Evolutionary conservation across 2,329 filamentous ascomycete species (phyloP).

Genomic region (Diplodia intermedia): DNA sequence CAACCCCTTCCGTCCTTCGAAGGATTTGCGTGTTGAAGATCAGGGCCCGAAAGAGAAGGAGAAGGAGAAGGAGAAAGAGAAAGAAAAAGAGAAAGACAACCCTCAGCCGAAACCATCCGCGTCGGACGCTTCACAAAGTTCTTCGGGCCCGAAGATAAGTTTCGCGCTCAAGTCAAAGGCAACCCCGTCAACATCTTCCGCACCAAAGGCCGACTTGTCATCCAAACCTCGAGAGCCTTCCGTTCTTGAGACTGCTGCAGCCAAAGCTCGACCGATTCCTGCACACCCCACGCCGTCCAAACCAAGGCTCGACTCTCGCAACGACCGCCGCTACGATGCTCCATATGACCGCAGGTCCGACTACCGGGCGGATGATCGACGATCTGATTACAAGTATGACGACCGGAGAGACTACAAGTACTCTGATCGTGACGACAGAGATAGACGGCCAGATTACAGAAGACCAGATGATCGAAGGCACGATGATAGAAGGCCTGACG

Average conservation of each 20-base stretch:
- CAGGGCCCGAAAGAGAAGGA: conserved; percentile 59
- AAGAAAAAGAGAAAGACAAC: conserved; percentile 60
- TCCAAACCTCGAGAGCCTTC: conserved; percentile 45
- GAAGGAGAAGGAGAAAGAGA: conserved; percentile 60
- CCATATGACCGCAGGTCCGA: conserved; percentile 42
- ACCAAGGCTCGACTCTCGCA: conserved; percentile 25
- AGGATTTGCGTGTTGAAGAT: conserved; percentile 71
- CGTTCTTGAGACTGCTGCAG: conserved; percentile 47
- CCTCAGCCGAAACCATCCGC: conserved; percentile 63
- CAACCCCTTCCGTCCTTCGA: conserved; percentile 67
- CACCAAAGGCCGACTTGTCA: conserved; percentile 58
- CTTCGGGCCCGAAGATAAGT: conserved; percentile 76
- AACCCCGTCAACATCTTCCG: conserved; percentile 60
- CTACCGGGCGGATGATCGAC: conserved; percentile 43
- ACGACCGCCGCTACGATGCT: conserved; percentile 29
- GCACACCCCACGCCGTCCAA: conserved; percentile 13
- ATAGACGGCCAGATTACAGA: conserved; percentile 33
- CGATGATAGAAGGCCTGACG: conserved; percentile 36
- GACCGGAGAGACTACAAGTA: conserved; percentile 33
- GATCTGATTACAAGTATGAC: conserved; percentile 41
- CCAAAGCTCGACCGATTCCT: conserved; percentile 44
- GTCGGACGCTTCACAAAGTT: conserved; percentile 60
- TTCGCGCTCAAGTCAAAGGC: conserved; percentile 86
- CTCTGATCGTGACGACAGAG: conserved; percentile 34
- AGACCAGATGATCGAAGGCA: conserved; percentile 45